Evolutionary conservation across 1,139 yeast genomes (phyloP), one percentile per base, ranked within the genome.

Genomic region (Cylindricascospora bacillispora): DNA sequence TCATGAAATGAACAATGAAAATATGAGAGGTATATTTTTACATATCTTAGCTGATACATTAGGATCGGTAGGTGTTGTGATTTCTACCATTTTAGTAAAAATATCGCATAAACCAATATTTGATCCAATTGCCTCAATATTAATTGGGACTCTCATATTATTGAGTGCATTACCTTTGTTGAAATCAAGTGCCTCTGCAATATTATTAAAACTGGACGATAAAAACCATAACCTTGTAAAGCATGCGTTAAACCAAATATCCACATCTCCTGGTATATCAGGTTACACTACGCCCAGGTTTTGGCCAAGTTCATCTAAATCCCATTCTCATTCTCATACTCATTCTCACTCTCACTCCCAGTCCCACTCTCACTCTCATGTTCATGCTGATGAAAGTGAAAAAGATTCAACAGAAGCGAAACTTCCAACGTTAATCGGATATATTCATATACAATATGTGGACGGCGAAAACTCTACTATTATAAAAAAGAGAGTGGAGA

Each of bases 21-120:
- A 89, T 52, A 82, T 89, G 93, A 74, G 76, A 38, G 99, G 99
- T 14, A 83, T 89, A 7, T 89, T 89, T 44, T 60, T 89, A 26
- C 99, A 89, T 45, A 81, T 89, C 26, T 56, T 89, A 27, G 98
- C 99, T 0, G 99, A 89, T 47, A 89, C 98, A 0, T 61, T 92
- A 20, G 98, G 99, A 0, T 86, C 97, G 0, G 93, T 85, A 0
- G 97, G 98, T 4, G 99, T 92, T 15, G 89, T 92, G 9, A 56
- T 82, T 1, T 85, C 97, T 0, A 89, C 98, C 0, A 34, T 78
- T 2, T 54, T 78, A 24, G 73, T 80, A 14, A 72, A 71, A 34
- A 37, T 67, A 11, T 67, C 75, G 49, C 57, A 63, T 13, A 67
- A 76, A 57, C 59, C 68, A 31, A 62, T 73, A 2, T 81, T 82